These are phyloP conservation scores for Perkinsus chesapeaki DNA, from an alignment of 169 alveolate genomes.

Conservation along the genomic window DNA sequence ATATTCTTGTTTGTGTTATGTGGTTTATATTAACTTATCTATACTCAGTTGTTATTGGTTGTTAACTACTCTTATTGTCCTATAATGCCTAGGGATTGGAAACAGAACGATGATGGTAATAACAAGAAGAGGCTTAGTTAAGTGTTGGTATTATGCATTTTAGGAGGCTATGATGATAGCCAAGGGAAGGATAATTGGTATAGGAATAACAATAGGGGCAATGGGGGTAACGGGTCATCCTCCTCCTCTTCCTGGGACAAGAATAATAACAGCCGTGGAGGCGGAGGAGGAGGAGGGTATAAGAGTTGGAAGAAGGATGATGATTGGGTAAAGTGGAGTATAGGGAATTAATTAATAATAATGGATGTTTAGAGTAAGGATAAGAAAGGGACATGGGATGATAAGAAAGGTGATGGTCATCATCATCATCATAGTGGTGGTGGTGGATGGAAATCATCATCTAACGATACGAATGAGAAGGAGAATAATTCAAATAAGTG, in stretches of 20 bases:
- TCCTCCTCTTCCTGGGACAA: no score
- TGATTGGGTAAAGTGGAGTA: no score
- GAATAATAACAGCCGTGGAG: background rate
- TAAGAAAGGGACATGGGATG: background rate
- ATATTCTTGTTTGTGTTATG: background rate
- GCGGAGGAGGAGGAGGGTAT: background rate
- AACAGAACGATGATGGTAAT: background rate
- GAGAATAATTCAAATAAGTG: background rate
- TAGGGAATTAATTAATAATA: no score
- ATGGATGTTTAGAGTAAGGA: no score
- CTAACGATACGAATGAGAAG: background rate
- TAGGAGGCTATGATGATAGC: background rate
- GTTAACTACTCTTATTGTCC: background rate
- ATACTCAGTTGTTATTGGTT: background rate
- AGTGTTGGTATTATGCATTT: background rate
- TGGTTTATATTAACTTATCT: background rate
- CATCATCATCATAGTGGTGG: background rate
- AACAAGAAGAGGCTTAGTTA: background rate
- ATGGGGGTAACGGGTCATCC: background rate
- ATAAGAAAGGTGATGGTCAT: background rate
- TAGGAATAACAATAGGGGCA: background rate
- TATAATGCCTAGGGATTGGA: background rate
- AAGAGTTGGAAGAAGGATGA: no score
- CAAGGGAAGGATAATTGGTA: background rate
- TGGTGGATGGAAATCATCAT: background rate